Evolutionary conservation across 1,284 basidiomycete genomes (phyloP), one percentile per base, ranked within the genome.

Genomic region (Ganoderma boninense): DNA sequence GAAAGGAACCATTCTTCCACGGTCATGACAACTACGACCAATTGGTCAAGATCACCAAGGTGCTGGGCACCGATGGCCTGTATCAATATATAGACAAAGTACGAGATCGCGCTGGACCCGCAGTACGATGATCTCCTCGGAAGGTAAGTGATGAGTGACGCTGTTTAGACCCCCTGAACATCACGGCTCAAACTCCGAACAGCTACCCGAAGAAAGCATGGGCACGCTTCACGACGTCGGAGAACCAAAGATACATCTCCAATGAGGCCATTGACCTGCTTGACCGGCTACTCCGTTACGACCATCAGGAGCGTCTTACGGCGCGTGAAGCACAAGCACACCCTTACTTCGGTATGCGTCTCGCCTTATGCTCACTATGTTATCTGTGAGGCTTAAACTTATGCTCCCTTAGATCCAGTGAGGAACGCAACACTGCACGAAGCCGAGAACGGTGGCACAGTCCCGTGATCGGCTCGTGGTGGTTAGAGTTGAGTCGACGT

Each of bases 1-100:
- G 97, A 76, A 99, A 99, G 83, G 97, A 99, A 80, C 97, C 97
- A 16, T 98, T 99, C 86, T 99, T 99, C 90, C 97, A 99, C 79
- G 97, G 97, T 16, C 97, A 98, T 80, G 97, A 99, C 83, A 99
- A 99, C 82, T 98, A 97, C 80, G 98, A 99, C 83, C 97, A 99
- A 80, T 86, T 99, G 63, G 97, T 99, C 78, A 99, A 98, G 86
- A 99, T 99, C 74, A 93, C 96, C 69, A 98, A 98, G 83, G 97
- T 99, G 62, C 88, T 99, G 65, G 97, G 97, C 26, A 99, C 97
- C 6, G 97, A 99, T 76, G 97, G 97, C 78, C 85, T 99, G 26
- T 98, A 96, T 80, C 87, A 91, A 64, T 95, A 95, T 80, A 89
- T 97, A 73, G 95, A 97, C 82, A n/a, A 95, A 97, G 84, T 98